Conservation (phyloP, 140 eudicot species). For the Cichorium intybus region DNA sequence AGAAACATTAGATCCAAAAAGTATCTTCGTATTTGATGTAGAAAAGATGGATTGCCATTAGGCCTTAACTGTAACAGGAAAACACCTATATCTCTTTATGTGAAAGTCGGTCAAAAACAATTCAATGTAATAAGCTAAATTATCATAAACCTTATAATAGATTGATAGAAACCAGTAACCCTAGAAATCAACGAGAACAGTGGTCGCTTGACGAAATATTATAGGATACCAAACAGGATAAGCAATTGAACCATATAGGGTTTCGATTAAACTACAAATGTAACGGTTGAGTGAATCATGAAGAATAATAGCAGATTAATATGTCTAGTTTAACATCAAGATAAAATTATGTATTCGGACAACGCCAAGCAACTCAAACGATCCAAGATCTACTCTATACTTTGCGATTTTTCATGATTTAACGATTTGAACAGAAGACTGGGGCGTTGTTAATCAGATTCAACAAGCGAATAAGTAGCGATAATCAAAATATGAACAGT, state of each 20-base stretch:
- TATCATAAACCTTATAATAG: background rate
- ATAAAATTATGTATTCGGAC: background rate
- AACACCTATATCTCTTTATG: constrained; percentile 4
- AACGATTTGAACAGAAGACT: constrained; percentile 2
- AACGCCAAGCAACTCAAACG: constrained; percentile 7
- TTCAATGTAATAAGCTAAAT: background rate
- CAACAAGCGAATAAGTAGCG: background rate
- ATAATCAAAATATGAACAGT: constrained; percentile 1
- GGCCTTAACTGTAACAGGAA: constrained; percentile 8
- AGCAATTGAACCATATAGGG: constrained; percentile 15
- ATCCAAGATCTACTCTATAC: background rate
- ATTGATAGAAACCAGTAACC: background rate
- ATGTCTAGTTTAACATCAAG: background rate
- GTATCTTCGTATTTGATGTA: background rate
- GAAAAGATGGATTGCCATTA: background rate
- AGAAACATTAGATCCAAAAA: constrained; percentile 8
- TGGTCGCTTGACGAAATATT: background rate
- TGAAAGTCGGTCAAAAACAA: constrained; percentile 7
- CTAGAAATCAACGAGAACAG: constrained; percentile 4
- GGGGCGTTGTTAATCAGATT: background rate
- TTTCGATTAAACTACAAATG: constrained; percentile 8
- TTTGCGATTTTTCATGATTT: constrained; percentile 3
- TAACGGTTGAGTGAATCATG: background rate
- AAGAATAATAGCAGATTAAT: background rate
- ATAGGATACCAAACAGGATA: background rate